Evolutionary conservation across 176 grass and related monocot species (phyloP), one percentile per base, ranked within the genome.

Genomic region (Carex scoparia): DNA sequence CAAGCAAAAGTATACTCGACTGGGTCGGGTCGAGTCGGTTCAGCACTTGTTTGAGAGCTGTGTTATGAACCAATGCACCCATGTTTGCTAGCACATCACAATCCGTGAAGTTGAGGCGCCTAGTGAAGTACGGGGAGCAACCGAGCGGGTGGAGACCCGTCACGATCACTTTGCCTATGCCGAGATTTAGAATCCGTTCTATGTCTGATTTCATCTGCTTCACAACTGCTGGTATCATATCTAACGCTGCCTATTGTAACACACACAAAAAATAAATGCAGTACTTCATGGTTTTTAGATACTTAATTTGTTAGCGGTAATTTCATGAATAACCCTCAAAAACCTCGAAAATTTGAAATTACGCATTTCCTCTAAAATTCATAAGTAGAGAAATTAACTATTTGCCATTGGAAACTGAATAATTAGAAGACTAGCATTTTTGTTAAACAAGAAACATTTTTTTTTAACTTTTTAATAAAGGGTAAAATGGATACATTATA

Each of bases 71-170:
- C 10, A 35, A 69, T 15, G 91, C 57, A 31, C 86, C 91, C 14
- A 54, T 62, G 68, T 91, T 94, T 74, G 88, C 88, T 0, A 90
- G 44, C 19, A 61, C 14, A 81, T 92, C 70, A 79, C 92, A 94
- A 69, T 66, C 79, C 3, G 66, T 88, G 89, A 91, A 94, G 79
- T 93, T 88, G 49, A 86, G 59, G 32, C 16, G 4, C 0, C 91
- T 59, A 18, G 87, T 94, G 85, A 91, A 93, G 14, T 77, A 71
- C 3, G 95, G 91, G 19, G 89, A 91, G 89, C 92, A 98, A 1
- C 91, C 89, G 18, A 94, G 57, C 0, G 95, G 95, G 86, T 97
- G 95, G 63, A 98, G 87, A 67, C 84, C 91, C 10, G 95, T 93
- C 1, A 94, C 92, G 16, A 98, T 82, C 62, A 98, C 84, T 85